Base-by-base conservation (phyloP, 1,139 yeast genomes). In the Debaryomyces sp. region DNA sequence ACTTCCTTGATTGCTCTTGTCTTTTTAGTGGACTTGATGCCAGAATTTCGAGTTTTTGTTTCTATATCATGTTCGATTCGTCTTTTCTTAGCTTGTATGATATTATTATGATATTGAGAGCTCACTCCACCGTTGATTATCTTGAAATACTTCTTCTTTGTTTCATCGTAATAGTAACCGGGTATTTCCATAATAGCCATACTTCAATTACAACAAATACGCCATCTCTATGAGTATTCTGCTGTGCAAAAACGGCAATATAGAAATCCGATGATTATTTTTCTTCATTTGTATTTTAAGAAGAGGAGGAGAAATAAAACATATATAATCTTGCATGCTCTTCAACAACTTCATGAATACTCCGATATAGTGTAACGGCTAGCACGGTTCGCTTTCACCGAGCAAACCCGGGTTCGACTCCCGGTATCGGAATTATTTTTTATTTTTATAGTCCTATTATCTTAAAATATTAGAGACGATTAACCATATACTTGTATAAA, bases 321-420 rank as follows among this genome's bases (percentile, higher is more conserved):
- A n/a, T n/a, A n/a, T n/a, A n/a, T n/a, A n/a, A n/a, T n/a, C n/a
- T n/a, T n/a, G n/a, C n/a, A n/a, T n/a, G n/a, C n/a, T n/a, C n/a
- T n/a, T n/a, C n/a, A n/a, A n/a, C n/a, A 15, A 18, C 21, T 18
- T 18, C 5, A 18, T 2, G 21, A 18, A 18, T 1, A 18, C 27
- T 82, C 86, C 87, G 87, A 81, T 82, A 77, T 82, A 79, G 87
- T 82, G 87, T 82, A 82, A 81, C 85, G 87, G 88, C 83, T 82
- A 83, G 84, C 87, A 83, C 87, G 85, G 86, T 81, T 78, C 86
- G 85, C 86, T 82, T 81, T 82, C 87, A 82, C 87, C 85, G 87
- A 79, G 86, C 86, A 82, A 77, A 79, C 84, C 87, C 83, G 87
- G 87, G 87, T 82, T 82, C 87, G 85, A 82, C 84, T 82, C 87